Conservation (phyloP, 495 filamentous ascomycete genomes). For the Amniculicola lignicola region DNA sequence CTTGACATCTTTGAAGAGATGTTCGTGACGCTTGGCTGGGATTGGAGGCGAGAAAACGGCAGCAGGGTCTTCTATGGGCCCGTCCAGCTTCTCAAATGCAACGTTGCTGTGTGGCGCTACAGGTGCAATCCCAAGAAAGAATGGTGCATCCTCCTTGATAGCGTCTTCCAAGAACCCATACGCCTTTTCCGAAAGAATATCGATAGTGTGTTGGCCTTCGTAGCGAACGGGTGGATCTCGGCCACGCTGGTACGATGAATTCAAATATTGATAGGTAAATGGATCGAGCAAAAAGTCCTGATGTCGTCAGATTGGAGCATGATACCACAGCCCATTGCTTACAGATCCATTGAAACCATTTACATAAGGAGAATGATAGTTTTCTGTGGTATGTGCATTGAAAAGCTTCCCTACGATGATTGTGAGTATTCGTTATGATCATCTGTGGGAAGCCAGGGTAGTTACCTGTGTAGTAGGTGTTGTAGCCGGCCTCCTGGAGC, state of each 20-base stretch:
- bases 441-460: no score
- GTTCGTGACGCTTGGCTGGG: constrained; percentile 41
- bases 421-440: no score
- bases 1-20: constrained; percentile 48
- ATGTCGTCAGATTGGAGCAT: neutral
- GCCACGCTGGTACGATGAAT: constrained; percentile 64
- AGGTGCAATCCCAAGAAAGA: constrained; percentile 66
- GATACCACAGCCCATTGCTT: constrained; percentile 13
- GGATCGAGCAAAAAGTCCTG: constrained; percentile 69
- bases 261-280: constrained; percentile 68
- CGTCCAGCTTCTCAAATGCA: constrained; percentile 32
- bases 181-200: constrained; percentile 63
- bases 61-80: constrained; percentile 27
- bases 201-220: constrained; percentile 51
- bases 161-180: constrained; percentile 64
- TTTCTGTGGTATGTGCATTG: constrained; percentile 48
- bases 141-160: constrained; percentile 52
- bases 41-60: constrained; percentile 32
- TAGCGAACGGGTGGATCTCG: constrained; percentile 44
- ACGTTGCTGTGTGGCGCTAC: constrained; percentile 66
- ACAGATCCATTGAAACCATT: constrained; percentile 54
- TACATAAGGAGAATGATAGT: constrained; percentile 48
- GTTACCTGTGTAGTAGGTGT: constrained; percentile 72
- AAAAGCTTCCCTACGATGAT: no score
- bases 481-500: constrained; percentile 67